phyloP scores from a whole-genome alignment of 2,329 filamentous ascomycete species.

The Davidsoniella australis region DNA sequence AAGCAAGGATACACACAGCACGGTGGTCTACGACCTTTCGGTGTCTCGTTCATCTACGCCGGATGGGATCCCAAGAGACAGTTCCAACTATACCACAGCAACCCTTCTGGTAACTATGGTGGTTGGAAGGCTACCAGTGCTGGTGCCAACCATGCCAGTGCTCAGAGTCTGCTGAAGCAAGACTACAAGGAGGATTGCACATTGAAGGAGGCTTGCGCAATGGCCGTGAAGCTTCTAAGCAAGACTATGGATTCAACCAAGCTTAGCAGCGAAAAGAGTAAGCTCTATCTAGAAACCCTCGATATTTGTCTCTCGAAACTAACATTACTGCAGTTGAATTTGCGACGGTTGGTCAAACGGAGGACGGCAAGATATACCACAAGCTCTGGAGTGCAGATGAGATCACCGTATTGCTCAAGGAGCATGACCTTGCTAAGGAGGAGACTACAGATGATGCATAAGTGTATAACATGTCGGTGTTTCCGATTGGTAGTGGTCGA shows the following conservation, averaged over 20 bases:
- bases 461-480: not conserved
- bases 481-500: too few species aligned
- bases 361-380: slow-evolving; percentile 94
- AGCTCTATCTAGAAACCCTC: slow-evolving; percentile 23
- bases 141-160: slow-evolving; percentile 94
- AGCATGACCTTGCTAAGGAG: slow-evolving; percentile 85
- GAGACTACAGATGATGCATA: slow-evolving; percentile 54
- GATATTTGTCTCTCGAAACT: not conserved
- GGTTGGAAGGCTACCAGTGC: slow-evolving; percentile 98
- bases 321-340: slow-evolving; percentile 59
- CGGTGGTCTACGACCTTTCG: slow-evolving; percentile 92
- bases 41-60: slow-evolving; percentile 98
- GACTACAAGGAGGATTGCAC: slow-evolving; percentile 99
- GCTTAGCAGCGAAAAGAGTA: slow-evolving; percentile 97
- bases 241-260: slow-evolving; percentile 99
- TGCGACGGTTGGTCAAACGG: slow-evolving; percentile 89
- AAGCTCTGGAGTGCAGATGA: slow-evolving; percentile 94
- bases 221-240: slow-evolving; percentile 97
- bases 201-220: slow-evolving; percentile 85
- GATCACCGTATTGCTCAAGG: slow-evolving; percentile 83
- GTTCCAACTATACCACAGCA: slow-evolving; percentile 98
- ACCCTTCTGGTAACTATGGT: slow-evolving; percentile 95
- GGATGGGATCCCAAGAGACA: slow-evolving; percentile 91
- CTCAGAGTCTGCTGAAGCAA: slow-evolving; percentile 92
- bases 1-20: slow-evolving; percentile 99